Base-by-base conservation (phyloP, 805 yeast genomes). In the Wickerhamiella dianesei region DNA sequence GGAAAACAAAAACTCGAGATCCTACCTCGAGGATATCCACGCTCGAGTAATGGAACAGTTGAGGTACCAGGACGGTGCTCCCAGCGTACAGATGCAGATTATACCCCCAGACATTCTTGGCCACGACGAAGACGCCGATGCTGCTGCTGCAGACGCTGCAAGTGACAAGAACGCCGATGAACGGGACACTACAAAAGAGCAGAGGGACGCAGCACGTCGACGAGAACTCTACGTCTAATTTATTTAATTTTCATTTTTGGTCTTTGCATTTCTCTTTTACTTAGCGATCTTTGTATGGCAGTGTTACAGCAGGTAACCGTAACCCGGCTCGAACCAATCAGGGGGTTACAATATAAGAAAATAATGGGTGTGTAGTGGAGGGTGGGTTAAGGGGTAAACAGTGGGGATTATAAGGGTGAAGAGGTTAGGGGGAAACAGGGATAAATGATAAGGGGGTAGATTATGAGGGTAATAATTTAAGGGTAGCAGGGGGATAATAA, bases 71-170 rank as follows among this genome's bases (percentile, higher is more conserved):
- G 84, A 83, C 56, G 88, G 88, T 44, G 97, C 97, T 0, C 98
- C 98, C 12, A 80, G 94, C 55, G 97, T 92, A 6, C 82, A 84
- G 54, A 86, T 88, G 94, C 79, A 74, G 51, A 89, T 84, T 51
- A 76, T 85, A 5, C 96, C 96, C 2, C 96, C 96, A 3, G 73
- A 68, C 45, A 49, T 69, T 14, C 59, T 58, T 43, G 72, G 71
- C 19, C 66, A 60, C 41, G 48, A 52, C 19, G 61, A 56, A 13
- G 71, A 68, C 16, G 65, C 64, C 14, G 72, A 68, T 41, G 50
- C 50, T 21, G 66, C 66, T 12, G 20, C 61, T 20, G 50, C 45
- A 3, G 41, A 39, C 18, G 60, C 54, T 40, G 49, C 37, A 3
- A 58, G 53, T 6, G 62, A 60, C 41, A 45, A 37, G 1, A 37